Base-by-base conservation (phyloP, 768 basidiomycete genomes). In the Tylopilus balloui region DNA sequence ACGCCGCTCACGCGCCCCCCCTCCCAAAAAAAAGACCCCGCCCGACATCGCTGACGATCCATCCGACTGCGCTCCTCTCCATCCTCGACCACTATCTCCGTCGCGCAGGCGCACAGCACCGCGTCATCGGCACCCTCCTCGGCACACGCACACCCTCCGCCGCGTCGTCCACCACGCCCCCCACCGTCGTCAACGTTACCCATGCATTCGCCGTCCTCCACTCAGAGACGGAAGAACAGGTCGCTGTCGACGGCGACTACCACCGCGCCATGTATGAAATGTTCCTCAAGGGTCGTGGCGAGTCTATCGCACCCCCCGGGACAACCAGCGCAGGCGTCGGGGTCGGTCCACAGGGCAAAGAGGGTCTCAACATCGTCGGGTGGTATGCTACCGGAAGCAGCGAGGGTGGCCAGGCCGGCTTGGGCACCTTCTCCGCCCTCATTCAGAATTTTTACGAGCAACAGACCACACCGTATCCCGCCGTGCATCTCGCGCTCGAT, bases 391-490 rank as follows among this genome's bases (percentile, higher is more conserved):
- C 95, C 1, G 89, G 90, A 50, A 86, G 89, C 82, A 56, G 52
- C 45, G 64, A 64, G 52, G 38, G 50, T 85, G 55, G 53, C n/a
- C 55, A 52, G 40, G 52, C 38, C 3, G 54, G 62, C 28, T 78
- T 97, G 48, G 94, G 94, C 71, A 91, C 90, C 7, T 94, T 92
- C 72, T 94, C 94, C 23, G 92, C 95, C 11, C 79, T 98, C 57
- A 94, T 98, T 64, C 95, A 97, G 77, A 92, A 94, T 70, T 96
- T 96, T 73, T 98, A 96, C 70, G 83, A 89, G 34, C 84, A 89
- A 77, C 92, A 97, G 69, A 92, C 91, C 6, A 75, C 81, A 0
- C 89, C 92, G 3, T 82, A 87, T 65, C 90, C 85, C 27, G 92
- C 95, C 3, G 81, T 98, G 41, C 93, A 97, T 67, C 76, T 98